These are phyloP conservation scores for Kluyveromyces dobzhanskii DNA, from an alignment of 805 yeast species.

Conservation along the genomic window DNA sequence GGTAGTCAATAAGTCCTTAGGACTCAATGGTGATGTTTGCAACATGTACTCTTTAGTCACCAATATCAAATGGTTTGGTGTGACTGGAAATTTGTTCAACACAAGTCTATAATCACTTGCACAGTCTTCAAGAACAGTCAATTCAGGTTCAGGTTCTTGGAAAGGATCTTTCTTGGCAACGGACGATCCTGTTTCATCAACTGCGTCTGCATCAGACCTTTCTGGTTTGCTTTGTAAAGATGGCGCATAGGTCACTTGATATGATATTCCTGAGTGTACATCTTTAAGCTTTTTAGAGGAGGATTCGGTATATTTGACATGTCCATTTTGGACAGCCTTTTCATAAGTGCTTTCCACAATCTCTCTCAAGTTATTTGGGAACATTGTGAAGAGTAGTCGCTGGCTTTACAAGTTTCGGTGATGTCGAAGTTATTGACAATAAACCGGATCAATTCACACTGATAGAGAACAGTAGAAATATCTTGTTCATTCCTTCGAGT, in stretches of 20 bases:
- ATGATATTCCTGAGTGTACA: conserved; percentile 25
- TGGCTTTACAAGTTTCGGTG: background rate
- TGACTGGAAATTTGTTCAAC: conserved; percentile 81
- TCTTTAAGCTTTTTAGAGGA: conserved; percentile 27
- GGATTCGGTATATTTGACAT: conserved; percentile 46
- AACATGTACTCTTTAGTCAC: conserved; percentile 67
- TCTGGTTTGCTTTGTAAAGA: conserved; percentile 33
- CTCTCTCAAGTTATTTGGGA: conserved; percentile 35
- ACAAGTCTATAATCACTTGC: conserved; percentile 50
- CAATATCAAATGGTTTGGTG: conserved; percentile 68
- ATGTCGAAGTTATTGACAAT: too few species aligned
- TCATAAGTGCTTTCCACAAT: conserved; percentile 35
- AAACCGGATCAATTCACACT: too few species aligned
- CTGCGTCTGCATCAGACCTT: conserved; percentile 18
- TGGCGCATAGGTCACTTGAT: conserved; percentile 27
- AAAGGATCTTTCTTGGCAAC: conserved; percentile 56
- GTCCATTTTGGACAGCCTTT: conserved; percentile 38
- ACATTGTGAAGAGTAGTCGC: conserved; percentile 1
- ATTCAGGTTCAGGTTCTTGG: conserved; percentile 65
- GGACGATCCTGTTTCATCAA: conserved; percentile 5
- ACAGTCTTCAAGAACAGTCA: conserved; percentile 49
- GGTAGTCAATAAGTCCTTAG: conserved; percentile 57
- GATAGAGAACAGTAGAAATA: too few species aligned
- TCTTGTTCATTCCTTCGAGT: too few species aligned
- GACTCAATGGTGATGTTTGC: conserved; percentile 65